These are phyloP conservation scores for Xylariales sp. DNA, from an alignment of 2,329 filamentous ascomycete genomes.

Conservation along the genomic window DNA sequence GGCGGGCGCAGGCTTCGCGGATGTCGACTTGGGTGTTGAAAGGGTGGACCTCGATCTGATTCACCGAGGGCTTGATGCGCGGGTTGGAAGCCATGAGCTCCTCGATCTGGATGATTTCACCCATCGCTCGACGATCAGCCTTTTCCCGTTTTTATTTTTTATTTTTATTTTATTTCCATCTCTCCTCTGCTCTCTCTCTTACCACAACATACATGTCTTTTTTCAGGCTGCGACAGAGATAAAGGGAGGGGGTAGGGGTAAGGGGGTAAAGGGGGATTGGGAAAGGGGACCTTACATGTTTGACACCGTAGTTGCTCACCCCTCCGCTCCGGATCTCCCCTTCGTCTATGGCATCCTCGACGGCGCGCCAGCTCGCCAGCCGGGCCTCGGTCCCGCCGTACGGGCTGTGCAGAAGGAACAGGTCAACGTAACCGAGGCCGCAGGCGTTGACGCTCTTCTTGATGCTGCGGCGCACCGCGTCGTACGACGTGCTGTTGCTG, in stretches of 20 bases:
- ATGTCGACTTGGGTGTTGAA: conserved; percentile 74
- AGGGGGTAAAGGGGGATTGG: too few species aligned
- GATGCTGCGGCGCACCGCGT: conserved; percentile 63
- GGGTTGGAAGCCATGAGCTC: conserved; percentile 63
- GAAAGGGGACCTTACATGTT: conserved; percentile 54
- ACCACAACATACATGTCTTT: too few species aligned
- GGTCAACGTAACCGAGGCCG: conserved; percentile 70
- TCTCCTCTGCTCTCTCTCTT: too few species aligned
- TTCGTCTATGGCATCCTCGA: conserved; percentile 70
- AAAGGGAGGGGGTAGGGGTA: too few species aligned
- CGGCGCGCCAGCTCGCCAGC: conserved; percentile 68
- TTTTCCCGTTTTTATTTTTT: too few species aligned
- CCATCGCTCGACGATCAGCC: too few species aligned
- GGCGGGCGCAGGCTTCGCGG: conserved; percentile 57
- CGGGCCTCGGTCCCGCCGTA: conserved; percentile 68
- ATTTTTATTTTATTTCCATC: too few species aligned
- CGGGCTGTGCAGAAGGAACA: conserved; percentile 76
- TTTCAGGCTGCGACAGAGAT: too few species aligned
- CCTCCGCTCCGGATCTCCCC: conserved; percentile 69
- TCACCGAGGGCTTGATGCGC: conserved; percentile 62
- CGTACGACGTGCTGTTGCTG: conserved; percentile 59
- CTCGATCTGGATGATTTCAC: conserved; percentile 50
- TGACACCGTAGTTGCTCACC: conserved; percentile 74
- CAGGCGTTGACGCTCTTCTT: conserved; percentile 59
- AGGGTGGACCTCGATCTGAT: conserved; percentile 79